Base-by-base conservation (phyloP, 345 rosid genomes). In the Ceriops zippeliana region DNA sequence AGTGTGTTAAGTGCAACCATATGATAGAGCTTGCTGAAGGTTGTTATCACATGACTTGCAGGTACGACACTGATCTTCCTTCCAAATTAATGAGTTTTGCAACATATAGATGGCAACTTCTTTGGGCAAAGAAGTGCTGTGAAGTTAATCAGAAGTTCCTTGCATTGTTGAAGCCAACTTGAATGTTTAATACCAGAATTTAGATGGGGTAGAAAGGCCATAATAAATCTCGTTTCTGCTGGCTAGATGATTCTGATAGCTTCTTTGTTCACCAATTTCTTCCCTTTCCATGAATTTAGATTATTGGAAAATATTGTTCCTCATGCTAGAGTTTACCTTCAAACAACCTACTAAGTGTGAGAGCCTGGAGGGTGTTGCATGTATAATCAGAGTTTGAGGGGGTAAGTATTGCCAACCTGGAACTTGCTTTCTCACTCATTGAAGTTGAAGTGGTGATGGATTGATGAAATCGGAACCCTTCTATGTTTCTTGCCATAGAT, bases 1-100 rank as follows among this genome's bases (percentile, higher is more conserved):
- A 82, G 62, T 85, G 92, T 75, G 61, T 70, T 10, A 81, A 72
- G 70, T 85, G 90, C 72, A 80, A 65, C 65, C 81, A 84, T 68
- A 78, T 85, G 88, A 81, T 87, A 58, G 89, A 83, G 75, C 87
- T 87, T 68, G 67, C 66, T 52, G 78, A 66, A 60, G 89, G 87
- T 5, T 87, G 92, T 75, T 85, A 76, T 78, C 89, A 87, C 76
- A 84, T 84, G 67, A 87, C 88, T 46, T 87, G 90, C 86, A 84
- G 86, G 89, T 87, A 82, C 53, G 26, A 31, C 20, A 27, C 61
- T 51, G 34, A 13, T 42, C 30, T 35, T 27, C 66, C 66, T 38
- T 20, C 30, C 53, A 16, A 35, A 21, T 20, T 69, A 51, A 69
- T 60, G 24, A 26, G 27, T 42, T 24, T 26, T 21, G 15, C 28